phyloP scores from a whole-genome alignment of 768 basidiomycete genomes.

The Pulveroboletus sp. region DNA sequence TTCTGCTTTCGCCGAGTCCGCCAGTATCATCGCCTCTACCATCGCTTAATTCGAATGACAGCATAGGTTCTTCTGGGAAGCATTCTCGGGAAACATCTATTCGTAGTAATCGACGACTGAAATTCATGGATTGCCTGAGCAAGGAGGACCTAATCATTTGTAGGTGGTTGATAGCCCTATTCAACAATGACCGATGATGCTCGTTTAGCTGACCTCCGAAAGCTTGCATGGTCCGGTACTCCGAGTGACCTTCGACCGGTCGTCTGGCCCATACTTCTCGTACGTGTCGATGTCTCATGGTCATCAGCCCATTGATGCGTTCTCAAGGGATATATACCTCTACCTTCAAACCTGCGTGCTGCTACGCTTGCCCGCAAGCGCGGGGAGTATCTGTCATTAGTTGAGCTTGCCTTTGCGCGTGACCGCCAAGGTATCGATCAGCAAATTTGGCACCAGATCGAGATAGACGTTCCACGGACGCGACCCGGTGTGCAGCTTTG shows the following conservation, averaged over 20 bases:
- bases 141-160: conserved; percentile 81
- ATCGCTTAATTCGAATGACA: conserved; percentile 6
- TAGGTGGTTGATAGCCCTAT: conserved; percentile 33
- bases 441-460: conserved; percentile 99
- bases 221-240: conserved; percentile 93
- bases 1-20: conserved; percentile 35
- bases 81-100: conserved; percentile 74
- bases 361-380: conserved; percentile 85
- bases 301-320: conserved; percentile 4
- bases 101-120: conserved; percentile 71
- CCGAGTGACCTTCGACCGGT: conserved; percentile 84
- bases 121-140: conserved; percentile 77
- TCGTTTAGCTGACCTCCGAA: conserved; percentile 70
- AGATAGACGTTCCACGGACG: conserved; percentile 96
- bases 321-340: conserved; percentile 84
- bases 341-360: conserved; percentile 72
- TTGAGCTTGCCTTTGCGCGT: conserved; percentile 84
- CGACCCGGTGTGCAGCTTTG: conserved; percentile 88
- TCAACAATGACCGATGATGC: not conserved
- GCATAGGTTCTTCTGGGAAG: conserved; percentile 40
- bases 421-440: conserved; percentile 87
- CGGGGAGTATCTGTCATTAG: conserved; percentile 86
- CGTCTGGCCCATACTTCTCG: conserved; percentile 92
- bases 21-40: conserved; percentile 4
- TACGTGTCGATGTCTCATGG: conserved; percentile 38